These are phyloP conservation scores for Roridomyces roridus DNA, from an alignment of 768 basidiomycete species.

Conservation along the genomic window DNA sequence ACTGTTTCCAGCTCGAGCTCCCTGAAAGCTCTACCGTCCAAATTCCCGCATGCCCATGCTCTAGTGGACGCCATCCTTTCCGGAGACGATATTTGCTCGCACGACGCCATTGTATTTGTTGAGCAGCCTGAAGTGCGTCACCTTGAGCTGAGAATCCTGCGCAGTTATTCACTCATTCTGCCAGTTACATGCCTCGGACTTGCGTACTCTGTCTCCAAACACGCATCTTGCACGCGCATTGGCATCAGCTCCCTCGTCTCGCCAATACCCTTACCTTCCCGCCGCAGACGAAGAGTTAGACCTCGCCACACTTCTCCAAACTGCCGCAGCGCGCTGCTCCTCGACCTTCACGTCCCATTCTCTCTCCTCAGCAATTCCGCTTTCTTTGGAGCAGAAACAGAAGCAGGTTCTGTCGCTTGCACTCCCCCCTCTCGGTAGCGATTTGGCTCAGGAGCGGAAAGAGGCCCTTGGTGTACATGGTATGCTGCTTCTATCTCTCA, in stretches of 20 bases:
- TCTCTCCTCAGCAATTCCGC: conserved; percentile 40
- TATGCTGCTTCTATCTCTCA: conserved; percentile 38
- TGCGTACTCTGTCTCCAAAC: conserved; percentile 61
- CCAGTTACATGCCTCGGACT: conserved; percentile 80
- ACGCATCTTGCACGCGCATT: conserved; percentile 57
- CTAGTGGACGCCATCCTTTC: conserved; percentile 53
- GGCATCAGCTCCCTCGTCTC: conserved; percentile 54
- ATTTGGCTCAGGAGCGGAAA: conserved; percentile 48
- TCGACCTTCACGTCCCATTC: conserved; percentile 52
- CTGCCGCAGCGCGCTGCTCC: conserved; percentile 58
- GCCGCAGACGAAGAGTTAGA: conserved; percentile 22
- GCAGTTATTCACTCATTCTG: conserved; percentile 4
- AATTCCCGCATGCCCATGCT: conserved; percentile 33
- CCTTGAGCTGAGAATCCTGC: too few species aligned
- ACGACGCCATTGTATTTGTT: conserved; percentile 71
- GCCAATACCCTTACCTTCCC: conserved; percentile 69
- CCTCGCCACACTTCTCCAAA: conserved; percentile 44
- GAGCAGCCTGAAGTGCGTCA: conserved; percentile 74
- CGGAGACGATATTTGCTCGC: conserved; percentile 58
- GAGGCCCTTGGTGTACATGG: conserved; percentile 59
- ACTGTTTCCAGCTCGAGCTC: conserved; percentile 48
- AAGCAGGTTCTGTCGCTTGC: conserved; percentile 66
- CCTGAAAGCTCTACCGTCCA: conserved; percentile 49
- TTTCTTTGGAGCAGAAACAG: conserved; percentile 34
- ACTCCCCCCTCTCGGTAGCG: conserved; percentile 56